Base-by-base conservation (phyloP, 2,329 filamentous ascomycete genomes). In the Beauveria sp. region DNA sequence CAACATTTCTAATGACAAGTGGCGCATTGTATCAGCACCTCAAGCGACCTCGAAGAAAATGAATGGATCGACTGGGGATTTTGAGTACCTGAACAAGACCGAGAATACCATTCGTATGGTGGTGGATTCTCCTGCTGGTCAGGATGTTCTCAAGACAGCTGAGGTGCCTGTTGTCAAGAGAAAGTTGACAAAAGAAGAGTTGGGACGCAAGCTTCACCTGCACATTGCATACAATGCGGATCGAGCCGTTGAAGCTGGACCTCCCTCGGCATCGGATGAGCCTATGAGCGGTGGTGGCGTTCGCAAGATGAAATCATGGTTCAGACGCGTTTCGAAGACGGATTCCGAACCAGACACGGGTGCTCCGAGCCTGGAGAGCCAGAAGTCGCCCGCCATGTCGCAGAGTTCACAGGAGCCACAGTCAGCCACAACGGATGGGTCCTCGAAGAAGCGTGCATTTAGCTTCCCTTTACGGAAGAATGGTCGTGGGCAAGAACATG, bases 21-120 rank as follows among this genome's bases (percentile, higher is more conserved):
- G 70, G 43, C 77, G 80, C 26, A 76, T 76, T 28, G 77, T 79
- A 16, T 82, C 80, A 12, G 78, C 77, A 10, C 78, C 80, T 18
- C 69, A 75, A 51, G 72, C 70, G 10, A 66, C 68, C n/a, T 66
- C 67, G 16, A 72, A 66, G 63, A 67, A 63, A 51, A 64, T 64
- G 16, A 64, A 64, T 48, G 75, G 76, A n/a, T 69, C 68, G 58
- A 69, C 70, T 46, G 70, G 67, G 16, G 75, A 73, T 14, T 66
- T 82, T 7, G 75, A 79, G 28, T 80, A 78, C 64, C 69, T 83
- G 8, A 73, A 75, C 54, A 74, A 71, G 37, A 75, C 76, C 3
- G 77, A 80, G 61, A 76, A 80, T 55, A 84, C 80, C 0, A 84
- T 84, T 66, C 79, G 81, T 6, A 70, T 84, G 5, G 82, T 84